Evolutionary conservation across 495 filamentous ascomycete genomes (phyloP).

Genomic region (Neurospora intermedia): DNA sequence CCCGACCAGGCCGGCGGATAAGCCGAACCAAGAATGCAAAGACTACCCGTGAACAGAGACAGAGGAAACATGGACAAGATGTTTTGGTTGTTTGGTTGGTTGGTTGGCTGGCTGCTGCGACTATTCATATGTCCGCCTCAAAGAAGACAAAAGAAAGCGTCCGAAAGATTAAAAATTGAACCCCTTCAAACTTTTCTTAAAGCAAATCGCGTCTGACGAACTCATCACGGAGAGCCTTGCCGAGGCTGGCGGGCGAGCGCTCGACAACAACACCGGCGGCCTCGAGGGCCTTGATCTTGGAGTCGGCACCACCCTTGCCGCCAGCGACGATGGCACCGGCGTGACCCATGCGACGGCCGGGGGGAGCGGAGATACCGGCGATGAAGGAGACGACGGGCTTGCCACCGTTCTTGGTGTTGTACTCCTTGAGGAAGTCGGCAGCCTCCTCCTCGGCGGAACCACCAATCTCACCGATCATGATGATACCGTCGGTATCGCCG

Average conservation of each 20-base stretch:
- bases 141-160: constrained; percentile 7
- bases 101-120: neutral
- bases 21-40: neutral
- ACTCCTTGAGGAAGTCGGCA: constrained; percentile 79
- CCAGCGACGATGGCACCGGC: constrained; percentile 95
- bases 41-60: neutral
- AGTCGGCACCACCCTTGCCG: constrained; percentile 94
- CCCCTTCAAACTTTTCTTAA: constrained; percentile 31
- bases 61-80: neutral
- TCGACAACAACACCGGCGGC: constrained; percentile 91
- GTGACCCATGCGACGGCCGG: constrained; percentile 95
- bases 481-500: constrained; percentile 95
- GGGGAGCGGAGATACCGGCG: constrained; percentile 92
- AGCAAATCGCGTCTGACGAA: constrained; percentile 95
- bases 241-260: constrained; percentile 81
- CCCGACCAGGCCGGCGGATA: neutral
- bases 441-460: constrained; percentile 96
- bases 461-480: constrained; percentile 99
- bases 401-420: constrained; percentile 70
- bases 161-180: constrained; percentile 7
- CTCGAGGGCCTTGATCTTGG: constrained; percentile 92
- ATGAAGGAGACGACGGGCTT: constrained; percentile 98
- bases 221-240: constrained; percentile 85
- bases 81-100: neutral
- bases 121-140: neutral